Percentiles rank a stretch among this genome's conserved stretches.
Conservation (phyloP, 768 basidiomycete genomes). For the Tephrocybe rancida region DNA sequence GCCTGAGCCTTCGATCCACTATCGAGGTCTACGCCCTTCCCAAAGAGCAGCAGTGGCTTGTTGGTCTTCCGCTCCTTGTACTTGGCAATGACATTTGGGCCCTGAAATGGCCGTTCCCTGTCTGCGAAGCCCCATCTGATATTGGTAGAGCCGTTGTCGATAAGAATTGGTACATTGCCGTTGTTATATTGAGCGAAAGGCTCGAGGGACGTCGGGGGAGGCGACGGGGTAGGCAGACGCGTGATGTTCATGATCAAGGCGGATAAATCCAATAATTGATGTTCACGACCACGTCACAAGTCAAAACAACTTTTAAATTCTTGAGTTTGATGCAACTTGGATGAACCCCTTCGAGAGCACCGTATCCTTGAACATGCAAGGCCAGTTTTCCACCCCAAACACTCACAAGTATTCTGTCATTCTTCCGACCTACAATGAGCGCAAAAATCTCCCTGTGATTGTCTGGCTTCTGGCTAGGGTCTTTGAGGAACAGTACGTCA, state of each 20-base stretch:
- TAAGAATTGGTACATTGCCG: constrained; percentile 67
- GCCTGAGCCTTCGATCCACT: constrained; percentile 79
- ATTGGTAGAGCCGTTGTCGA: constrained; percentile 87
- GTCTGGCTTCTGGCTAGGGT: constrained; percentile 81
- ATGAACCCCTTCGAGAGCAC: constrained; percentile 72
- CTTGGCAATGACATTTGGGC: constrained; percentile 76
- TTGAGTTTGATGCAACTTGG: constrained; percentile 23
- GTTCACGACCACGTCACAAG: constrained; percentile 14
- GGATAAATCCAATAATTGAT: too few species aligned
- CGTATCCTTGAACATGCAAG: constrained; percentile 66
- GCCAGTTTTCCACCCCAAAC: constrained; percentile 49
- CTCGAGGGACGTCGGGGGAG: constrained; percentile 28
- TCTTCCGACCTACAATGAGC: constrained; percentile 92
- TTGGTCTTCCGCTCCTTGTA: constrained; percentile 91
- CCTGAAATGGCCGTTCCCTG: constrained; percentile 54
- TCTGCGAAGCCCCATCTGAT: constrained; percentile 85
- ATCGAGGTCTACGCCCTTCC: constrained; percentile 86
- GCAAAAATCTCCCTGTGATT: constrained; percentile 89
- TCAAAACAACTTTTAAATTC: constrained; percentile 13
- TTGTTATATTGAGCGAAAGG: constrained; percentile 55
- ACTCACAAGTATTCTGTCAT: constrained; percentile 90
- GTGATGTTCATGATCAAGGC: constrained; percentile 16
- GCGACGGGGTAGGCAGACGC: constrained; percentile 16
- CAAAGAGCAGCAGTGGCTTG: constrained; percentile 83
- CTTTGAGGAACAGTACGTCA: constrained; percentile 74